Base-by-base conservation (phyloP, 1,284 basidiomycete genomes). In the Ganoderma leucocontextum region DNA sequence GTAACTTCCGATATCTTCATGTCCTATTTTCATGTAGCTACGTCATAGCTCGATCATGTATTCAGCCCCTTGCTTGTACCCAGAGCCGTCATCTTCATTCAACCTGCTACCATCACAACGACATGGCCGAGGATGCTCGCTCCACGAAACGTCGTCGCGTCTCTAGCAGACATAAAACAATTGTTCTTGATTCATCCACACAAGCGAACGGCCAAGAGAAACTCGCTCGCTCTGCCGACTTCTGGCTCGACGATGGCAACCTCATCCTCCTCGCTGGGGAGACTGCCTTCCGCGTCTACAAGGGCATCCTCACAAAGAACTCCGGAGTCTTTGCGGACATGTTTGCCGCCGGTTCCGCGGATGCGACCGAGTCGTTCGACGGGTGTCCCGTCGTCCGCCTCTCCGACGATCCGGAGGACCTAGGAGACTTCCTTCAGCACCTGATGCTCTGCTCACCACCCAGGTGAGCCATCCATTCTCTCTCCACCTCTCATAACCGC, bases 321-420 rank as follows among this genome's bases (percentile, higher is more conserved):
- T 74, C 73, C 10, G 29, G 44, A 9, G 63, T 74, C 4, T 74
- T 74, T 47, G 36, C 44, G 6, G 71, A 72, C 42, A 67, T 74
- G 66, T 67, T 74, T 36, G 44, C 58, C 3, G 17, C 29, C 8
- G 35, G 69, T 17, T 58, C 66, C 4, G 70, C 71, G 41, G 62
- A 64, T 12, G 38, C 33, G 17, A 41, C 58, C 25, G 61, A 59
- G 10, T 33, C 12, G n/a, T 44, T 69, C 33, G 65, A 74, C 13
- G 71, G 67, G 29, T 72, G 70, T 38, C 64, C 65, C 13, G 44
- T 73, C 4, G 72, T 76, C 3, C 58, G 60, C 4, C 57, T 73
- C 0, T 52, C 61, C 2, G 74, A 76, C 64, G 9, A 62, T 9
- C 64, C 67, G 1, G 39, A 66, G 2, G 70, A 71, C 25, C 25